Conservation (phyloP, 306 rosid genomes). For the apple (Malus domestica) region DNA sequence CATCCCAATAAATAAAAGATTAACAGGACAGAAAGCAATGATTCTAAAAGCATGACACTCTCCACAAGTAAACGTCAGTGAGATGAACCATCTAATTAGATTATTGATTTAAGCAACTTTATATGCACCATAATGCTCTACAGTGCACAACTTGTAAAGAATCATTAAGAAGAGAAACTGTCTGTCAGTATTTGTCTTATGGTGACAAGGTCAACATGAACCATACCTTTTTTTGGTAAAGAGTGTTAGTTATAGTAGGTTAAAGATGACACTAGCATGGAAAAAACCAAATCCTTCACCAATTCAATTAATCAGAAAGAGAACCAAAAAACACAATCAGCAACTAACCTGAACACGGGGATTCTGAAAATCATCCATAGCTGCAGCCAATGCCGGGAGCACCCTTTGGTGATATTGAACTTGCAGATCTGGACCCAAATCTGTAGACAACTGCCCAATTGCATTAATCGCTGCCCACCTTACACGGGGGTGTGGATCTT, state of each 20-base stretch:
- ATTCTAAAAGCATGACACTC: not conserved
- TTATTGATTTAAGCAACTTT: not conserved
- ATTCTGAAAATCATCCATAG: conserved; percentile 97
- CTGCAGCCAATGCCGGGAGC: conserved; percentile 80
- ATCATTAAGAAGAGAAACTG: not conserved
- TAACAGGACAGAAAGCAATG: not conserved
- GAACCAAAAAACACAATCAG: not conserved
- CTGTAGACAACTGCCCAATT: conserved; percentile 91
- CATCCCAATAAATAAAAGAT: not conserved
- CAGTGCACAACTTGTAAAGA: not conserved
- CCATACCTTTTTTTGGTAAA: not conserved
- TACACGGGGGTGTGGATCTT: conserved; percentile 94
- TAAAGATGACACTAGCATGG: not conserved
- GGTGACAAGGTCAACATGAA: not conserved
- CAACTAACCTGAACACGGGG: conserved; percentile 87
- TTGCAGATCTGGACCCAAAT: conserved; percentile 97
- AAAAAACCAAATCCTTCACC: not conserved
- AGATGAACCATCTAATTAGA: not conserved
- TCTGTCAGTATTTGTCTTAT: not conserved
- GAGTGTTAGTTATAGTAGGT: not conserved
- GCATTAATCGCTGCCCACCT: conserved; percentile 99
- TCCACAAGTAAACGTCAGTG: not conserved
- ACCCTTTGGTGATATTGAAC: conserved; percentile 73
- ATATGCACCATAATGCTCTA: not conserved
- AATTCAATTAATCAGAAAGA: not conserved